Percentiles rank a stretch among this genome's conserved stretches.
These are phyloP conservation scores for Aspergillus bombycis DNA, from an alignment of 2,329 filamentous ascomycete species.

Conservation along the genomic window DNA sequence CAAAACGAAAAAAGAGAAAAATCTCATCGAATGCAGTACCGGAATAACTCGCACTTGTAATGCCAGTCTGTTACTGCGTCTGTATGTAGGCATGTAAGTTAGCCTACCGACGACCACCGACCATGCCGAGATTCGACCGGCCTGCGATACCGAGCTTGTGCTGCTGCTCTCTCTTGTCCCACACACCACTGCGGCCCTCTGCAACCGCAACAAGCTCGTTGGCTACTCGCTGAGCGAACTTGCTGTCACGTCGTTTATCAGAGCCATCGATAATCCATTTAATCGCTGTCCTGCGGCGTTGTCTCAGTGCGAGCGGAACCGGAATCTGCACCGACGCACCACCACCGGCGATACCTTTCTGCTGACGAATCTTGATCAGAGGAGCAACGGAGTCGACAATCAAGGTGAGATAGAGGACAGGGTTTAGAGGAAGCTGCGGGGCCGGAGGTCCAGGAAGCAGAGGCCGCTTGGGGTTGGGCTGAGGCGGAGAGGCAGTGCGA, in stretches of 20 bases:
- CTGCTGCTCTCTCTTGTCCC: slow-evolving; percentile 76
- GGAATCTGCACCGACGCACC: slow-evolving; percentile 83
- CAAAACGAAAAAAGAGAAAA: not conserved
- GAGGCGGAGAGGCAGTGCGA: slow-evolving; percentile 80
- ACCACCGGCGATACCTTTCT: slow-evolving; percentile 81
- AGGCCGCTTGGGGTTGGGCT: slow-evolving; percentile 66
- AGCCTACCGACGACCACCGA: slow-evolving; percentile 3
- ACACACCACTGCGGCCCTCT: slow-evolving; percentile 80
- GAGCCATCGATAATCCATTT: slow-evolving; percentile 89
- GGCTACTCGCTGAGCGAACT: slow-evolving; percentile 77
- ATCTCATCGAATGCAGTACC: not conserved
- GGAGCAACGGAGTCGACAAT: slow-evolving; percentile 93
- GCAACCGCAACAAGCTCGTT: slow-evolving; percentile 86
- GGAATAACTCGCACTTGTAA: not conserved
- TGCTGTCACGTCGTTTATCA: slow-evolving; percentile 72
- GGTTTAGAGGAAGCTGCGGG: slow-evolving; percentile 81
- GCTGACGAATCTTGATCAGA: slow-evolving; percentile 75
- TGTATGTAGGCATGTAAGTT: not conserved
- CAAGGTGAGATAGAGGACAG: slow-evolving; percentile 83
- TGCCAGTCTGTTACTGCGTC: not conserved
- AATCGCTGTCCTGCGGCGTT: slow-evolving; percentile 77
- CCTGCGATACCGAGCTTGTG: slow-evolving; percentile 81
- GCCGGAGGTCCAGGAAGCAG: slow-evolving; percentile 72
- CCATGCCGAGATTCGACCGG: slow-evolving; percentile 65
- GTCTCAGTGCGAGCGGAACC: slow-evolving; percentile 71